Evolutionary conservation across 306 rosid genomes (phyloP).

Genomic region (Potentilla sterilis): DNA sequence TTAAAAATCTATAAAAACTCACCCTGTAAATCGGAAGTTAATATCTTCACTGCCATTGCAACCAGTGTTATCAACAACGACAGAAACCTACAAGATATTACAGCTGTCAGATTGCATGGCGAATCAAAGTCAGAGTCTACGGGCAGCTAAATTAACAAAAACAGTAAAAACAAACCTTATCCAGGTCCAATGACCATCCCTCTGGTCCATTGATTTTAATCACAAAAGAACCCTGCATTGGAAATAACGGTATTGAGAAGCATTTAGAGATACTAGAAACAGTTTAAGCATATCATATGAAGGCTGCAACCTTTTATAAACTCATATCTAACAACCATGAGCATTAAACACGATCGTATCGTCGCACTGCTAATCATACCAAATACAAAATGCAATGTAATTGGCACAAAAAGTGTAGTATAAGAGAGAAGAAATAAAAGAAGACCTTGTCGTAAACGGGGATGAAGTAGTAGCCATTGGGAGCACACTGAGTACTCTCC

Average conservation of each 20-base stretch:
- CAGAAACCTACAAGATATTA: conserved; percentile 61
- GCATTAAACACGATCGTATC: background rate
- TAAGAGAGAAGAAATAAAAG: no score
- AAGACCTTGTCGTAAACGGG: conserved; percentile 98
- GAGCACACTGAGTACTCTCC: conserved; percentile 96
- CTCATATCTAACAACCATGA: background rate
- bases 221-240: conserved; percentile 78
- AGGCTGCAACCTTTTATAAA: no score
- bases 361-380: background rate
- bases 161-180: conserved; percentile 51
- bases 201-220: conserved; percentile 83
- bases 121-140: conserved; percentile 19
- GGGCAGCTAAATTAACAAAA: background rate
- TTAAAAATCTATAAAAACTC: conserved; percentile 18
- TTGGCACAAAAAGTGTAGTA: background rate
- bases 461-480: conserved; percentile 97
- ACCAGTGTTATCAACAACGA: conserved; percentile 73
- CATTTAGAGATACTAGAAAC: conserved; percentile 11
- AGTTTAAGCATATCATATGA: background rate
- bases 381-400: background rate
- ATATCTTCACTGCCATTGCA: conserved; percentile 94
- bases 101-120: conserved; percentile 14
- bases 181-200: conserved; percentile 96
- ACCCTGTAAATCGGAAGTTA: conserved; percentile 94
- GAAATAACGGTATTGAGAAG: conserved; percentile 32